Percentiles rank a stretch among this genome's conserved stretches.
Conservation (phyloP, 495 filamentous ascomycete species). For the Usnea hakonensis region DNA sequence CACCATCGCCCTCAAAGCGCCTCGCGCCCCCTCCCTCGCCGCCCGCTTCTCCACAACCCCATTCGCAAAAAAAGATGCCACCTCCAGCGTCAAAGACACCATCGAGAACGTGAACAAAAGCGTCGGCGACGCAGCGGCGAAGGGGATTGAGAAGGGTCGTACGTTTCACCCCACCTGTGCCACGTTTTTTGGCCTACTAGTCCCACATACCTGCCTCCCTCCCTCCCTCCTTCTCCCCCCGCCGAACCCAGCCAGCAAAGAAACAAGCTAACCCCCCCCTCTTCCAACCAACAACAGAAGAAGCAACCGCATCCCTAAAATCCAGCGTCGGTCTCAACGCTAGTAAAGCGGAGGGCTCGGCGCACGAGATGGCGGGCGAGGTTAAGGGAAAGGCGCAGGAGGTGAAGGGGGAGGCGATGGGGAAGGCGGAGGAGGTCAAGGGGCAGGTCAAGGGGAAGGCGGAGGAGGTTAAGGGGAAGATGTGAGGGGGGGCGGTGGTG, state of each 20-base stretch:
- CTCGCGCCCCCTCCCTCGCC: not conserved
- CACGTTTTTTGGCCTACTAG: too few relatives aligned
- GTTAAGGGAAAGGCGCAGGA: conserved; percentile 35
- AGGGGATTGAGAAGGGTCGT: conserved; percentile 56
- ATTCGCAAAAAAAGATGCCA: conserved; percentile 17
- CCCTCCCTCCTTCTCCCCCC: not conserved
- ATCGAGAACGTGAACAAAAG: conserved; percentile 48
- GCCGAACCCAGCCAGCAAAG: too few relatives aligned
- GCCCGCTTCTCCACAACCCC: conserved; percentile 14
- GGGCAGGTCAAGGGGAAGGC: conserved; percentile 10
- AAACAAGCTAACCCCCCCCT: not conserved
- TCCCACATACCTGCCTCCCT: not conserved
- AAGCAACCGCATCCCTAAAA: conserved; percentile 38
- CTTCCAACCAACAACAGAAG: conserved; percentile 30
- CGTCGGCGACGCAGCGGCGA: conserved; percentile 48
- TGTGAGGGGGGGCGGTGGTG: conserved; percentile 4
- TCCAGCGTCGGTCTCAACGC: conserved; percentile 30
- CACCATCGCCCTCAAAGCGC: conserved; percentile 1
- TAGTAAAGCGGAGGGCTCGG: conserved; percentile 32
- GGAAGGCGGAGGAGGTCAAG: conserved; percentile 29
- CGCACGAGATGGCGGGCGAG: conserved; percentile 30
- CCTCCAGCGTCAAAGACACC: conserved; percentile 49
- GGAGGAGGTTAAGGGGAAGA: conserved; percentile 33
- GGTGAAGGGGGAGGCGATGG: conserved; percentile 34
- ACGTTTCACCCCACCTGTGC: too few relatives aligned